These are phyloP conservation scores for Anthoceros angustus DNA, from an alignment of 225 moss, liverwort and hornwort species.

Conservation along the genomic window DNA sequence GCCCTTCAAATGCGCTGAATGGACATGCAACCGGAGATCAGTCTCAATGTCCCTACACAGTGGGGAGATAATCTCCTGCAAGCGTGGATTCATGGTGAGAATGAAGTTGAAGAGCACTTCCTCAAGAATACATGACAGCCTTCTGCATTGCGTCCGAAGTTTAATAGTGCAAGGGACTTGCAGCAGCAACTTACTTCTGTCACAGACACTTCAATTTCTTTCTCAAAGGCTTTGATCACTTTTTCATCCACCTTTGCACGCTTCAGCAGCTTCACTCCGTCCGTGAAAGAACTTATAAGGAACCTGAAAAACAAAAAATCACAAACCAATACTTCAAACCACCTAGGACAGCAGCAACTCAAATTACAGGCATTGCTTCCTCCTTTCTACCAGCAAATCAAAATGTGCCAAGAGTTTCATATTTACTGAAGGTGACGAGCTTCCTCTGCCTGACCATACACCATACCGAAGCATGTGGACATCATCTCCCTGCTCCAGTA, in stretches of 20 bases:
- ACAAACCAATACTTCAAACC: neutral
- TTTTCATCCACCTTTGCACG: neutral
- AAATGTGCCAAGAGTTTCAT: neutral
- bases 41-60: conserved; percentile 96
- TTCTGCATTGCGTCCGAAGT: neutral
- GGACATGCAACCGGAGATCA: conserved; percentile 91
- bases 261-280: neutral
- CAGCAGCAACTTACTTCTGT: neutral
- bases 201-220: neutral
- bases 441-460: conserved; percentile 59
- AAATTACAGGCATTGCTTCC: neutral
- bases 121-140: neutral
- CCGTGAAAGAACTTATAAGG: neutral
- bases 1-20: conserved; percentile 90
- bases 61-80: conserved; percentile 73
- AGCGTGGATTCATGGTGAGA: conserved; percentile 7
- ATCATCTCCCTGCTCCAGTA: conserved; percentile 98
- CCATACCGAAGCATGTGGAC: conserved; percentile 67
- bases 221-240: neutral
- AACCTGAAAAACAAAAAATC: conserved; percentile 3
- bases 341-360: neutral
- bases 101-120: neutral
- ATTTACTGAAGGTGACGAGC: conserved; percentile 69
- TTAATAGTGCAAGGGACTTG: neutral
- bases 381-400: neutral